Conservation (phyloP, 1,284 basidiomycete genomes). For the Rhodotorula sp. region DNA sequence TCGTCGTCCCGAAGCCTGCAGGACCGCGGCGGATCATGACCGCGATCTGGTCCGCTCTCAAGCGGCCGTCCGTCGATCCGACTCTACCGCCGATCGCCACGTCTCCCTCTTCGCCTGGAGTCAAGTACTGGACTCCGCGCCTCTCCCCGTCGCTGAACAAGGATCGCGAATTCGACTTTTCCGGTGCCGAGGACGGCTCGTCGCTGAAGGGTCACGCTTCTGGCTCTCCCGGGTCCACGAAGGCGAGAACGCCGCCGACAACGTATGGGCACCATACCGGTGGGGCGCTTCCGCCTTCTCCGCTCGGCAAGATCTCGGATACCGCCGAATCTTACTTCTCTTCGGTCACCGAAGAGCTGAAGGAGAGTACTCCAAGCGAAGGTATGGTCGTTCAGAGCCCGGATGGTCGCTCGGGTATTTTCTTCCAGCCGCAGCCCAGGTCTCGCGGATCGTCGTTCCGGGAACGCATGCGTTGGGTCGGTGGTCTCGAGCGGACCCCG, state of each 20-base stretch:
- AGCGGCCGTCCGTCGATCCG: slow-evolving; percentile 78
- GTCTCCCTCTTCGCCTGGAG: slow-evolving; percentile 59
- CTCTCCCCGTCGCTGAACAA: slow-evolving; percentile 58
- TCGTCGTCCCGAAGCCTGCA: slow-evolving; percentile 92
- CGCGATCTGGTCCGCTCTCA: slow-evolving; percentile 79
- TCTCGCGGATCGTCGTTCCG: slow-evolving; percentile 2
- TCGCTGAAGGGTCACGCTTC: neutral
- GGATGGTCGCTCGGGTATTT: slow-evolving; percentile 87
- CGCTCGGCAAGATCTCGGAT: slow-evolving; percentile 38
- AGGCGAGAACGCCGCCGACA: slow-evolving; percentile 32
- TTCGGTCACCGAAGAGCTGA: slow-evolving; percentile 60
- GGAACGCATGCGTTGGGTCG: slow-evolving; percentile 10
- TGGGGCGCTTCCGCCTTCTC: slow-evolving; percentile 28
- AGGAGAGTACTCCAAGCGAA: slow-evolving; percentile 68
- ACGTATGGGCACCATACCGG: slow-evolving; percentile 19
- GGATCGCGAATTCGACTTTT: slow-evolving; percentile 35
- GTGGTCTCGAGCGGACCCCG: slow-evolving; percentile 1
- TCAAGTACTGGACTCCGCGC: slow-evolving; percentile 43
- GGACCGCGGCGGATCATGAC: slow-evolving; percentile 87
- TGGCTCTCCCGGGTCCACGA: slow-evolving; percentile 14
- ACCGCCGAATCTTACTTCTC: slow-evolving; percentile 65
- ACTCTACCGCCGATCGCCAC: slow-evolving; percentile 90
- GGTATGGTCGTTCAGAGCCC: slow-evolving; percentile 89
- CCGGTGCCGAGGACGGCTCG: neutral
- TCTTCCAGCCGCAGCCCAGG: slow-evolving; percentile 71